Conservation (phyloP, 768 basidiomycete species). For the Bullera alba region DNA sequence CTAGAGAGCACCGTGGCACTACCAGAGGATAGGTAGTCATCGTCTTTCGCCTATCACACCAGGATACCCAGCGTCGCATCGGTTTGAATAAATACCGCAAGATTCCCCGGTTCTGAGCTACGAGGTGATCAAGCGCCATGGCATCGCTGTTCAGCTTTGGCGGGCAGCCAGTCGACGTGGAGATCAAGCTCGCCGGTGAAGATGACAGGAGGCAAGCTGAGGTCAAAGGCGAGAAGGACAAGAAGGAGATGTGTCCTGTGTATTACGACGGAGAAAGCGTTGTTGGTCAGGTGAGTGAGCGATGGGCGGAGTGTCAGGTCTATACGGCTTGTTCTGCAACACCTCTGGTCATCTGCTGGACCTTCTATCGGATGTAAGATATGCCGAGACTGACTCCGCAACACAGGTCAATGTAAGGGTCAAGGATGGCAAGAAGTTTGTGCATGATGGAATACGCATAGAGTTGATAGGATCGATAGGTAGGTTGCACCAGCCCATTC, state of each 20-base stretch:
- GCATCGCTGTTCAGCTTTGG: constrained; percentile 81
- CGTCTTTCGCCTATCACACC: no score
- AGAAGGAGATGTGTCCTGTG: constrained; percentile 71
- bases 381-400: neutral
- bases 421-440: constrained; percentile 87
- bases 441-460: constrained; percentile 94
- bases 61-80: no score
- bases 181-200: constrained; percentile 79
- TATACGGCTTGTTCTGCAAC: neutral
- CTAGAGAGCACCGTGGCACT: no score
- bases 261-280: constrained; percentile 96
- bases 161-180: constrained; percentile 74
- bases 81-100: no score
- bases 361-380: neutral
- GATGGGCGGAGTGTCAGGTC: neutral
- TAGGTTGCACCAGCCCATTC: constrained; percentile 44
- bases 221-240: constrained; percentile 81
- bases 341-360: neutral
- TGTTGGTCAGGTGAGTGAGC: constrained; percentile 64
- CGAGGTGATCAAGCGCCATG: no score
- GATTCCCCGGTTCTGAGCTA: no score
- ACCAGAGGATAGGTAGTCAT: no score
- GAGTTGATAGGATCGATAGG: constrained; percentile 96
- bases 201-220: constrained; percentile 83
- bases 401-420: constrained; percentile 73